phyloP scores from a whole-genome alignment of 2,329 filamentous ascomycete genomes.

The Penicillium expansum region DNA sequence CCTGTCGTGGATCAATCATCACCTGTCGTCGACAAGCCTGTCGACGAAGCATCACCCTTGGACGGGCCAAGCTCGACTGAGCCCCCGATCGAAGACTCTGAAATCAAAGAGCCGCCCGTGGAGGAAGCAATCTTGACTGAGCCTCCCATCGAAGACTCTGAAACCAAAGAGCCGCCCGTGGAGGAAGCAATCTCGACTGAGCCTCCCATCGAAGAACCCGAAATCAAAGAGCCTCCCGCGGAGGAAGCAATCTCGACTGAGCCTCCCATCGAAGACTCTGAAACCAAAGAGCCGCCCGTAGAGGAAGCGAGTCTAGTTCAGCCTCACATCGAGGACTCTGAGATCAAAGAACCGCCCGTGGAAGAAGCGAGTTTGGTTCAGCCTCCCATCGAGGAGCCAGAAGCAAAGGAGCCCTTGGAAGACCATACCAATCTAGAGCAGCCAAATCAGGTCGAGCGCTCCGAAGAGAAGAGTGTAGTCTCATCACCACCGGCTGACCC shows the following conservation, averaged over 20 bases:
- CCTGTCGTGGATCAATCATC: not conserved
- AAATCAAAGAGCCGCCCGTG: not conserved
- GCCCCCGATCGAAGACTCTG: not conserved
- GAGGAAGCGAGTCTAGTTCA: not conserved
- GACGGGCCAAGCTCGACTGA: not conserved
- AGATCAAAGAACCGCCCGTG: not conserved
- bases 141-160: not conserved
- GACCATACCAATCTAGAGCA: not conserved
- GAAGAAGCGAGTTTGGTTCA: not conserved
- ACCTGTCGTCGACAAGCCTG: not conserved
- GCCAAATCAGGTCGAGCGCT: conserved; percentile 7
- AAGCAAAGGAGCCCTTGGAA: not conserved
- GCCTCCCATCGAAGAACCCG: not conserved
- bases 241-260: not conserved
- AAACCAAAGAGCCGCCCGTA: not conserved
- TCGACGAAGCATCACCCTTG: not conserved
- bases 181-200: not conserved
- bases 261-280: not conserved
- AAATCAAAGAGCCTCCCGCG: not conserved
- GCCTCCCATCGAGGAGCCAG: not conserved
- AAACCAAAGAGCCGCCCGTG: not conserved
- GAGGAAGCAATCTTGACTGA: not conserved
- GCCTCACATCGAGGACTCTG: not conserved
- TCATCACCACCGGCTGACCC: conserved; percentile 25
- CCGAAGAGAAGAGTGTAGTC: conserved; percentile 19